Evolutionary conservation across 1,284 basidiomycete genomes (phyloP), one percentile per base, ranked within the genome.

Genomic region (Pisolithus thermaeus): DNA sequence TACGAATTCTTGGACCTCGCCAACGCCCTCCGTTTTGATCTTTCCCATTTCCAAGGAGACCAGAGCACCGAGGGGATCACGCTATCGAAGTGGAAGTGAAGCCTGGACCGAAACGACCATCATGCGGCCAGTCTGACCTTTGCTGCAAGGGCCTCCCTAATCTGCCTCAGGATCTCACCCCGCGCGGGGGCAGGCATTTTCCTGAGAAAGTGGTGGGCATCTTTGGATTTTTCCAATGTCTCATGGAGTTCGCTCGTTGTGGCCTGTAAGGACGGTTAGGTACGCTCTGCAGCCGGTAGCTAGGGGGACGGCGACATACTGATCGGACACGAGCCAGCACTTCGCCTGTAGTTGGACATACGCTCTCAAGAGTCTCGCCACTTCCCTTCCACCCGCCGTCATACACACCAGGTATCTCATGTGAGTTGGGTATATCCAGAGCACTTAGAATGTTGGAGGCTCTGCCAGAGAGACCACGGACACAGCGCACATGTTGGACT

Each of bases 1-100:
- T 54, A 97, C 81, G 60, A 95, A 94, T 71, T 97, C 92, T 65
- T 94, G 91, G 1, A 97, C 92, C 71, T 97, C 93, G 18, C 93
- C 93, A 43, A 87, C 77, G 32, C 93, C 94, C 67, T 97, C 94
- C n/a, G 87, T 87, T 60, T 78, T 79, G 59, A 97, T 94, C 72
- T 98, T 98, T 65, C 95, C 94, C 94, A 97, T 97, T 70, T 97
- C 94, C 18, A 95, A 75, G 38, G 89, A 87, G 7, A 91, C 80
- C 22, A 91, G 76, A 23, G 89, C 86, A 39, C 95, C 95, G 11
- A 98, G 77, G 32, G 80, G 88, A 51, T 87, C 82, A 42, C 87
- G 78, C 85, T 92, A 52, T 46, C 50, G 53, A 49, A 49, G 40
- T 8, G 14, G 47, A 18, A 18, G 44, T 49, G 44, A 55, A 39